Evolutionary conservation across 1,284 basidiomycete genomes (phyloP).

Genomic region (Coniferiporia sulphurascens): DNA sequence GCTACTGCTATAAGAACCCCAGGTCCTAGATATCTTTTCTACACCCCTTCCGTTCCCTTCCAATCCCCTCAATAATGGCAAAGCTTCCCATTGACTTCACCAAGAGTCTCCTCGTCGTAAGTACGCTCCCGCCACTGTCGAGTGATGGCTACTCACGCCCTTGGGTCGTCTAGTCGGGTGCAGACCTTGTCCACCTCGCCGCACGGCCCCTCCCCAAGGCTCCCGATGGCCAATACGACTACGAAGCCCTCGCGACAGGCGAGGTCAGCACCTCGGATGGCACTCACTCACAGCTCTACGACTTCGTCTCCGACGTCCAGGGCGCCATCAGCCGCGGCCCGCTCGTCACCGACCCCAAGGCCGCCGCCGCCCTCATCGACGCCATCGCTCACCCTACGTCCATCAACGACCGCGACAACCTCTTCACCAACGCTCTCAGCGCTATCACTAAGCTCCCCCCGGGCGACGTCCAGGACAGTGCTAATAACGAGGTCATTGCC

Average conservation of each 20-base stretch:
- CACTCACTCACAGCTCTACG: constrained; percentile 15
- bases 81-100: not conserved
- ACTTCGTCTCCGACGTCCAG: constrained; percentile 11
- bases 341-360: constrained; percentile 14
- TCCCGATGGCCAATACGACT: constrained; percentile 21
- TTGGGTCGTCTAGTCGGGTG: not conserved
- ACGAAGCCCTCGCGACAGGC: constrained; percentile 15
- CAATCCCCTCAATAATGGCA: not conserved
- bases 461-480: constrained; percentile 21
- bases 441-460: constrained; percentile 30
- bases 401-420: constrained; percentile 33
- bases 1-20: no score
- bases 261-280: constrained; percentile 6
- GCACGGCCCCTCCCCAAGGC: constrained; percentile 14
- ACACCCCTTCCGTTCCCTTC: no score
- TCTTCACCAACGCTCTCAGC: constrained; percentile 29
- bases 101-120: not conserved
- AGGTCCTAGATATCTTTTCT: no score
- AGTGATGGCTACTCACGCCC: not conserved
- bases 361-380: constrained; percentile 21
- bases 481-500: constrained; percentile 25
- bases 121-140: not conserved
- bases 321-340: constrained; percentile 13
- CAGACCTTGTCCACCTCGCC: constrained; percentile 14
- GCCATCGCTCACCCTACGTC: constrained; percentile 27